Percentiles rank a stretch among this genome's conserved stretches.
Conservation (phyloP, 176 grass and related monocot genomes). For the Aegilops speltoides region DNA sequence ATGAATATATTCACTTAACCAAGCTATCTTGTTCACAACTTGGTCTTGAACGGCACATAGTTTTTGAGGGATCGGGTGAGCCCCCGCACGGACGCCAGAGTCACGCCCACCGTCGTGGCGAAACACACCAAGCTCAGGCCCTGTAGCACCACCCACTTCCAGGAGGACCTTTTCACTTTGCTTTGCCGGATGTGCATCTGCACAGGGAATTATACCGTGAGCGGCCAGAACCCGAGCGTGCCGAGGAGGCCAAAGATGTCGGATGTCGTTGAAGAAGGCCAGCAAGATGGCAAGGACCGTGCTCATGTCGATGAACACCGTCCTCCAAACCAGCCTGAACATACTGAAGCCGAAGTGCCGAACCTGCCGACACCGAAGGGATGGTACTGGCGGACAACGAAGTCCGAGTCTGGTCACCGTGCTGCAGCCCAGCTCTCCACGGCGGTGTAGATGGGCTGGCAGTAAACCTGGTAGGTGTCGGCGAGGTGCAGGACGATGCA, state of each 20-base stretch:
- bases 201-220: slow-evolving; percentile 84
- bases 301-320: slow-evolving; percentile 55
- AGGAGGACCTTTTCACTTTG: slow-evolving; percentile 2
- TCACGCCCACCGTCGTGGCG: slow-evolving; percentile 18
- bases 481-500: slow-evolving; percentile 73
- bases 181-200: slow-evolving; percentile 76
- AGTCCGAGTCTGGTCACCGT: background rate
- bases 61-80: too few relatives aligned
- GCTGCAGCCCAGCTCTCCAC: background rate
- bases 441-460: slow-evolving; percentile 52
- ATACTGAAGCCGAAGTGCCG: background rate
- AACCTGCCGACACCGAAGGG: background rate
- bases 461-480: slow-evolving; percentile 77
- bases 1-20: too few relatives aligned
- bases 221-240: slow-evolving; percentile 87
- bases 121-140: slow-evolving; percentile 50
- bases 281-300: slow-evolving; percentile 70
- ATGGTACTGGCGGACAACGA: slow-evolving; percentile 16
- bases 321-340: slow-evolving; percentile 55
- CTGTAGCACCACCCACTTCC: slow-evolving; percentile 42
- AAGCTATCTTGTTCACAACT: too few relatives aligned
- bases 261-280: slow-evolving; percentile 92
- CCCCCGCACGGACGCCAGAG: too few relatives aligned
- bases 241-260: slow-evolving; percentile 76
- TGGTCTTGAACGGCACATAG: too few relatives aligned